A percentile compares a stretch with the other conserved stretches of the same genome.
phyloP scores from a whole-genome alignment of 371 early-diverging fungal species.

The Mycotypha africana region DNA sequence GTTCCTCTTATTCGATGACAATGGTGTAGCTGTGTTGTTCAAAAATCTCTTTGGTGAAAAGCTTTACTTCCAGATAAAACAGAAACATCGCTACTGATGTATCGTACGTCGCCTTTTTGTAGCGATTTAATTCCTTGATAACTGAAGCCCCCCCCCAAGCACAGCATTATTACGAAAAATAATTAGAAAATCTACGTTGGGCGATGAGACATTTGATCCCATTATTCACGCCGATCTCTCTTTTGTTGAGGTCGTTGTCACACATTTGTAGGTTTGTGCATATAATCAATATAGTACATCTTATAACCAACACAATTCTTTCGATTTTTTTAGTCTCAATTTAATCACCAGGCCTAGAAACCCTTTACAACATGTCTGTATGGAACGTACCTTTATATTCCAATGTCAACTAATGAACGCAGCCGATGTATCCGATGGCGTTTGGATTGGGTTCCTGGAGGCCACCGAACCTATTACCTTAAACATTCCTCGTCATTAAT shows the following conservation, averaged over 20 bases:
- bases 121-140: slow-evolving; percentile 4
- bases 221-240: slow-evolving; percentile 6
- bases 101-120: slow-evolving; percentile 4
- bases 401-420: no score
- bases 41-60: slow-evolving; percentile 4
- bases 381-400: slow-evolving; percentile 6
- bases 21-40: slow-evolving; percentile 2
- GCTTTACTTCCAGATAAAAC: slow-evolving; percentile 2
- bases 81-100: slow-evolving; percentile 2
- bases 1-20: slow-evolving; percentile 2
- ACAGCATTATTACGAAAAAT: slow-evolving; percentile 5
- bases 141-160: slow-evolving; percentile 2
- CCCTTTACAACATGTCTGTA: slow-evolving; percentile 3
- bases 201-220: slow-evolving; percentile 5
- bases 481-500: no score
- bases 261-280: slow-evolving; percentile 8
- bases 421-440: no score
- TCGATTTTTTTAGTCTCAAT: slow-evolving; percentile 6
- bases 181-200: slow-evolving; percentile 5
- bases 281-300: slow-evolving; percentile 4
- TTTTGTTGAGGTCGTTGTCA: slow-evolving; percentile 6
- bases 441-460: no score
- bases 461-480: no score
- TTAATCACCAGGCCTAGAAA: slow-evolving; percentile 6
- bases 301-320: slow-evolving; percentile 7